Percentiles rank a stretch among this genome's conserved stretches.
phyloP scores from a whole-genome alignment of 352 stramenopile genomes.

The Phytophthora pistaciae region DNA sequence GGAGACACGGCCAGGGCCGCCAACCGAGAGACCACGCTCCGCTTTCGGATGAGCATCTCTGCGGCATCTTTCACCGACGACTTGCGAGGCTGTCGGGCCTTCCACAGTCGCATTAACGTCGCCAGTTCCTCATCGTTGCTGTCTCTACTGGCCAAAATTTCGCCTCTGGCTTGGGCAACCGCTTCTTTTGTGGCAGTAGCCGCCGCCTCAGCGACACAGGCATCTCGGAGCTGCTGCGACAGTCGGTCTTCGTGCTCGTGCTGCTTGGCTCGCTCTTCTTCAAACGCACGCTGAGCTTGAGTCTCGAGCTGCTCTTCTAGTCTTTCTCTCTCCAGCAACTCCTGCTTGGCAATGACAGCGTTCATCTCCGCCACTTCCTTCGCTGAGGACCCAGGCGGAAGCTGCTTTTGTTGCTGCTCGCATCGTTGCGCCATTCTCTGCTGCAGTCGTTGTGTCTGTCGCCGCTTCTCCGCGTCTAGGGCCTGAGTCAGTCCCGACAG shows the following conservation, averaged over 20 bases:
- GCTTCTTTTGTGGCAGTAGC: slow-evolving; percentile 28
- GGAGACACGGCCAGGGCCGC: slow-evolving; percentile 11
- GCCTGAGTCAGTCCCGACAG: slow-evolving; percentile 18
- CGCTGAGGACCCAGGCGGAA: slow-evolving; percentile 16
- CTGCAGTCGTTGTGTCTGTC: slow-evolving; percentile 35
- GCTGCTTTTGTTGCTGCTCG: slow-evolving; percentile 28
- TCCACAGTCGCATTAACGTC: slow-evolving; percentile 24
- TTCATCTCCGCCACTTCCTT: slow-evolving; percentile 32
- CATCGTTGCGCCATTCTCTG: slow-evolving; percentile 36
- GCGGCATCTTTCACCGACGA: neutral
- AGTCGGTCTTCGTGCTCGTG: slow-evolving; percentile 30
- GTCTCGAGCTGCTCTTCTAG: slow-evolving; percentile 38
- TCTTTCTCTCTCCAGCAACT: slow-evolving; percentile 23
- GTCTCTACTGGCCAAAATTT: slow-evolving; percentile 8
- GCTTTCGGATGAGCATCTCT: slow-evolving; percentile 8
- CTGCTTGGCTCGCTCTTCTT: slow-evolving; percentile 32
- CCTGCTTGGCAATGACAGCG: slow-evolving; percentile 28
- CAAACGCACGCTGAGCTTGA: slow-evolving; percentile 29
- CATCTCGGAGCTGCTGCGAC: slow-evolving; percentile 28
- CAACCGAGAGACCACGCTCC: slow-evolving; percentile 13
- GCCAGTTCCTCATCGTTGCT: slow-evolving; percentile 13
- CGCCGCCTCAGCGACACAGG: slow-evolving; percentile 16
- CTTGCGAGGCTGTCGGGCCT: slow-evolving; percentile 10
- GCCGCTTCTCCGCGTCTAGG: slow-evolving; percentile 33
- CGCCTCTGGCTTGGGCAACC: slow-evolving; percentile 13